Conservation (phyloP, 169 alveolate species). For the Eimeria brunetti region DNA sequence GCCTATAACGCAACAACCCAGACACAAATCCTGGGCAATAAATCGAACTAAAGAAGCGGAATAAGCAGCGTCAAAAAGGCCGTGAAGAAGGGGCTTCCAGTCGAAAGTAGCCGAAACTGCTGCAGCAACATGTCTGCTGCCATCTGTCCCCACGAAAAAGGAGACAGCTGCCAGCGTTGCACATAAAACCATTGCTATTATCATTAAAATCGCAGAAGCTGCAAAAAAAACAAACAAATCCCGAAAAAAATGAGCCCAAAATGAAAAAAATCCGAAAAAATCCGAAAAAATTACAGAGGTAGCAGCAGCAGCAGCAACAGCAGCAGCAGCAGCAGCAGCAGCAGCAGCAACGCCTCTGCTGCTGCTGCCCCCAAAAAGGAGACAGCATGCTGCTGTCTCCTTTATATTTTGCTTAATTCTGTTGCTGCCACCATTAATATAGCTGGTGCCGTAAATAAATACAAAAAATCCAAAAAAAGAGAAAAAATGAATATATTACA, state of each 20-base stretch:
- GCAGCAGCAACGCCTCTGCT: too few relatives aligned
- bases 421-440: too few relatives aligned
- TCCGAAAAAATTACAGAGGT: too few relatives aligned
- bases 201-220: slow-evolving; percentile 70
- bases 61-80: slow-evolving; percentile 38
- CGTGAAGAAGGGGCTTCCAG: slow-evolving; percentile 38
- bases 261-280: too few relatives aligned
- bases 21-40: slow-evolving; percentile 49
- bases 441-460: too few relatives aligned
- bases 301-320: too few relatives aligned
- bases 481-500: too few relatives aligned
- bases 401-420: too few relatives aligned
- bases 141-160: slow-evolving; percentile 59
- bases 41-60: slow-evolving; percentile 50
- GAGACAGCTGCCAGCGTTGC: slow-evolving; percentile 68
- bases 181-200: slow-evolving; percentile 76
- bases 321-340: too few relatives aligned
- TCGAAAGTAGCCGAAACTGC: slow-evolving; percentile 59
- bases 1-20: slow-evolving; percentile 75
- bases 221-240: neutral
- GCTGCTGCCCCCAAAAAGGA: too few relatives aligned
- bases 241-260: neutral
- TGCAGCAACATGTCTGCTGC: slow-evolving; percentile 55
- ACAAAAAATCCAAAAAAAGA: too few relatives aligned
- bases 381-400: neutral